Evolutionary conservation across 2,329 filamentous ascomycete genomes (phyloP).

Genomic region (Talaromyces marneffei): DNA sequence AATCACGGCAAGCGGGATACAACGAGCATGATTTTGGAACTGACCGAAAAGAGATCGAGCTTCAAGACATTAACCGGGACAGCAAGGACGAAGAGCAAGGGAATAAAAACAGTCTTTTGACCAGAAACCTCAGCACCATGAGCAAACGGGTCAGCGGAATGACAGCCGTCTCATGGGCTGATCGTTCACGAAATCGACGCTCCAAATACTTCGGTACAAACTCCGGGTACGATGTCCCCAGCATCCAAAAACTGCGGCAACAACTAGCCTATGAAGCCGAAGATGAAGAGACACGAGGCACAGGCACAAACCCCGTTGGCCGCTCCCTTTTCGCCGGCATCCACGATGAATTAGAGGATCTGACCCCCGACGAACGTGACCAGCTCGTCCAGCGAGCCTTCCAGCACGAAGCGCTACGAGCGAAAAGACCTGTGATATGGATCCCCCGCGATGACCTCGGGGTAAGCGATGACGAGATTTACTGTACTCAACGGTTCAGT

Average conservation of each 20-base stretch:
- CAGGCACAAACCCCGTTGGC: slow-evolving; percentile 55
- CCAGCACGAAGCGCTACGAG: slow-evolving; percentile 79
- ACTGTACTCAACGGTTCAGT: slow-evolving; percentile 68
- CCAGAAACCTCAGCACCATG: slow-evolving; percentile 14
- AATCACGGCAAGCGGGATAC: slow-evolving; percentile 24
- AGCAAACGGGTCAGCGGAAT: slow-evolving; percentile 20
- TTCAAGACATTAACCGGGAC: slow-evolving; percentile 33
- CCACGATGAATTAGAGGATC: slow-evolving; percentile 88
- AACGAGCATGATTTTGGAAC: neutral
- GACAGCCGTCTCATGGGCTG: slow-evolving; percentile 37
- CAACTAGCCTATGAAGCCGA: slow-evolving; percentile 48
- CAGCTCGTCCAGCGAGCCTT: slow-evolving; percentile 81
- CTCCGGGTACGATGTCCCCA: slow-evolving; percentile 29
- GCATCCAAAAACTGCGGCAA: slow-evolving; percentile 30
- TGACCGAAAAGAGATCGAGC: slow-evolving; percentile 38
- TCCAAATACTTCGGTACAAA: slow-evolving; percentile 37
- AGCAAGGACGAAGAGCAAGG: slow-evolving; percentile 14
- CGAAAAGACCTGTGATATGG: slow-evolving; percentile 83
- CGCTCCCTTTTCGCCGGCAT: slow-evolving; percentile 80
- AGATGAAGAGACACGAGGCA: slow-evolving; percentile 65
- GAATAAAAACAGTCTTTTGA: neutral
- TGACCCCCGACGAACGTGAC: slow-evolving; percentile 85
- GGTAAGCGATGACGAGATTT: slow-evolving; percentile 85
- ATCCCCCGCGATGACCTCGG: slow-evolving; percentile 87
- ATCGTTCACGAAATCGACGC: slow-evolving; percentile 35